Evolutionary conservation across 2,329 filamentous ascomycete genomes (phyloP).

Genomic region (Bimuria novae-zelandiae): DNA sequence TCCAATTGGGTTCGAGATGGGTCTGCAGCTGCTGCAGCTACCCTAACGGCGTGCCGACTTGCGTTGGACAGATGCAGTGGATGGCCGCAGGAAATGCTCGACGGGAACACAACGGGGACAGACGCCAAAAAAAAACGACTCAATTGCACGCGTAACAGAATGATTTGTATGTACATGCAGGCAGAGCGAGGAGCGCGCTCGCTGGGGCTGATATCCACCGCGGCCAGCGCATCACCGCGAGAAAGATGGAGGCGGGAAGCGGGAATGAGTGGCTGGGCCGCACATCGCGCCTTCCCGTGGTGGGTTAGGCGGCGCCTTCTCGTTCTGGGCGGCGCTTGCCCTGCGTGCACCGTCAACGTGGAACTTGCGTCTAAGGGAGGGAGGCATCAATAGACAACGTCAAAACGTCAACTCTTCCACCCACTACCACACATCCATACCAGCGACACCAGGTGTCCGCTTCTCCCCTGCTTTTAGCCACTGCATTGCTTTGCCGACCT

Average conservation of each 20-base stretch:
- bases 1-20: slow-evolving; percentile 3
- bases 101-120: not conserved
- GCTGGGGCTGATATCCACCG: slow-evolving; percentile 3
- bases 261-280: slow-evolving; percentile 5
- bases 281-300: not conserved
- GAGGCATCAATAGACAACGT: too few relatives aligned
- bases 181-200: slow-evolving; percentile 13
- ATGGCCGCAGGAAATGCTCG: not conserved
- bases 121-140: not conserved
- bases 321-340: slow-evolving; percentile 1
- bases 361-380: too few relatives aligned
- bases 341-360: not conserved
- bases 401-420: too few relatives aligned
- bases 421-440: not conserved
- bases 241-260: slow-evolving; percentile 7
- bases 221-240: slow-evolving; percentile 12
- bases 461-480: not conserved
- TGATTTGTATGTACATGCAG: slow-evolving; percentile 11
- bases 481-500: slow-evolving; percentile 3
- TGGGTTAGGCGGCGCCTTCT: not conserved
- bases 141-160: slow-evolving; percentile 3
- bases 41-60: slow-evolving; percentile 1
- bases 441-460: slow-evolving; percentile 1
- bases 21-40: slow-evolving; percentile 3
- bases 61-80: not conserved